These are phyloP conservation scores for Paecilomyces sp. DNA, from an alignment of 2,329 filamentous ascomycete species.

Conservation along the genomic window DNA sequence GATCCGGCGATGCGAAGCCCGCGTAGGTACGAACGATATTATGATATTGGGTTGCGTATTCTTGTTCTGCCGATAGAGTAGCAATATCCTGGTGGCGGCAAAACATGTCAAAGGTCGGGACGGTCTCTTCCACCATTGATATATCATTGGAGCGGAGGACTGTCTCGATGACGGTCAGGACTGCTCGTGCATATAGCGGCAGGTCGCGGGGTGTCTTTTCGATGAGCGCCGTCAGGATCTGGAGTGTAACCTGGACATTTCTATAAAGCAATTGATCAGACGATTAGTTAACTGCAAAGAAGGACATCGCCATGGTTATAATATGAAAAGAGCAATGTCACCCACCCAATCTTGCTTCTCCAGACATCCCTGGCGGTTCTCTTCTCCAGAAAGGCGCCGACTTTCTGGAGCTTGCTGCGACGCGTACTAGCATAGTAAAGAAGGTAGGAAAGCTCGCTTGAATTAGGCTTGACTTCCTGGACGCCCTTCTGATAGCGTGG, in stretches of 20 bases:
- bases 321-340: conserved; percentile 14
- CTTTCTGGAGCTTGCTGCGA: conserved; percentile 91
- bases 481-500: conserved; percentile 85
- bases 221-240: conserved; percentile 84
- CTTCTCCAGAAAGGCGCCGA: conserved; percentile 89
- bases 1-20: conserved; percentile 63
- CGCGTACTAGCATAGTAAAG: conserved; percentile 95
- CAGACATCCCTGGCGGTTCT: conserved; percentile 88
- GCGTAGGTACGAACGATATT: conserved; percentile 75
- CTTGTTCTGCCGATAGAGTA: conserved; percentile 75
- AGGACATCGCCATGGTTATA: neutral
- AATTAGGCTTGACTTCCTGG: conserved; percentile 90
- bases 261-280: conserved; percentile 36
- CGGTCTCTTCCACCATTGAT: conserved; percentile 83
- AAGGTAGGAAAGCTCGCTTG: conserved; percentile 92
- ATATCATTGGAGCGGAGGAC: conserved; percentile 83
- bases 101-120: conserved; percentile 79
- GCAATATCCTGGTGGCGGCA: conserved; percentile 84
- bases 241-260: conserved; percentile 89
- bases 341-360: conserved; percentile 77
- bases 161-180: conserved; percentile 75
- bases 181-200: conserved; percentile 75
- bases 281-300: neutral
- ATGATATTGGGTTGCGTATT: conserved; percentile 75
- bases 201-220: conserved; percentile 89